Evolutionary conservation across 2,329 filamentous ascomycete species (phyloP).

Genomic region (Fusarium scirpi): DNA sequence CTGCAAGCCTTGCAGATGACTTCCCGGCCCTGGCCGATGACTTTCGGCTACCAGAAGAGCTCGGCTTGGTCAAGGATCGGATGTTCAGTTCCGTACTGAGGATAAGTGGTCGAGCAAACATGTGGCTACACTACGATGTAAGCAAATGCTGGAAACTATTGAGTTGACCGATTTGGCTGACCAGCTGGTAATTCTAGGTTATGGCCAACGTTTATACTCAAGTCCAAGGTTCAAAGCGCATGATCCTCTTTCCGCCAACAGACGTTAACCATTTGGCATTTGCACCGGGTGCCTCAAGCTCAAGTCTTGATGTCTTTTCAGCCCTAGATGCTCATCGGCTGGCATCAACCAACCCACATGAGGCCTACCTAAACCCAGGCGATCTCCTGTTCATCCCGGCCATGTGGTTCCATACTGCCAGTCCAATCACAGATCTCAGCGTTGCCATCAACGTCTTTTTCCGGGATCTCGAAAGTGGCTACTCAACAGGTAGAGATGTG

Average conservation of each 20-base stretch:
- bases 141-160: slow-evolving; percentile 44
- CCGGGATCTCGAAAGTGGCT: slow-evolving; percentile 73
- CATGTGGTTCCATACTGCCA: slow-evolving; percentile 84
- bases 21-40: slow-evolving; percentile 77
- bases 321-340: slow-evolving; percentile 56
- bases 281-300: slow-evolving; percentile 82
- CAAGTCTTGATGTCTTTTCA: slow-evolving; percentile 78
- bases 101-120: slow-evolving; percentile 81
- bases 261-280: slow-evolving; percentile 79
- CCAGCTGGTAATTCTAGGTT: slow-evolving; percentile 62
- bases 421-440: slow-evolving; percentile 69
- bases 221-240: slow-evolving; percentile 76
- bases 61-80: slow-evolving; percentile 70
- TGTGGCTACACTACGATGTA: slow-evolving; percentile 93
- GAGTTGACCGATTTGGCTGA: slow-evolving; percentile 1
- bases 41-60: slow-evolving; percentile 74
- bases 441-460: slow-evolving; percentile 94
- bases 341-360: slow-evolving; percentile 69
- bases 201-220: slow-evolving; percentile 91
- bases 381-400: slow-evolving; percentile 86
- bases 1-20: slow-evolving; percentile 77
- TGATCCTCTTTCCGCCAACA: slow-evolving; percentile 81
- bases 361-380: slow-evolving; percentile 74
- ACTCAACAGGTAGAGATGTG: slow-evolving; percentile 81
- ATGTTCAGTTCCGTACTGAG: slow-evolving; percentile 83